These are phyloP conservation scores for Magnolia sinica DNA, from an alignment of 164 flowering plant genomes.

Conservation along the genomic window DNA sequence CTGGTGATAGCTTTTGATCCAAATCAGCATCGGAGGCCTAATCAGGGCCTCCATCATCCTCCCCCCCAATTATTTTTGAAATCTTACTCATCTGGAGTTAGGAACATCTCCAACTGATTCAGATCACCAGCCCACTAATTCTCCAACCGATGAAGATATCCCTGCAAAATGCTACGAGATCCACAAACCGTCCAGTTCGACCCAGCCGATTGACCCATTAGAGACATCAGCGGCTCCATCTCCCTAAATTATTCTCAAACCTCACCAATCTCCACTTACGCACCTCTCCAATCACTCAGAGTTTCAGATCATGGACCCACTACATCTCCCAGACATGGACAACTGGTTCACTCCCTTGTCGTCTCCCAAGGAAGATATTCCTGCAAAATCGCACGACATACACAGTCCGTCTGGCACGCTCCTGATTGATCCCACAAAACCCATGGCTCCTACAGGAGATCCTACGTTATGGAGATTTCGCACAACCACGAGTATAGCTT, in stretches of 20 bases:
- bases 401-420: slow-evolving; percentile 43
- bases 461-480: slow-evolving; percentile 51
- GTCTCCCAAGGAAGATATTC: slow-evolving; percentile 51
- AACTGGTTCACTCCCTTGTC: too few species aligned
- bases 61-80: too few species aligned
- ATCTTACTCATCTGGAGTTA: too few species aligned
- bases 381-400: slow-evolving; percentile 44
- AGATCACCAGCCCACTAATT: too few species aligned
- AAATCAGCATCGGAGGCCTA: neutral
- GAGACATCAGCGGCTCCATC: neutral
- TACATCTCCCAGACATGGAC: too few species aligned
- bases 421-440: slow-evolving; percentile 52
- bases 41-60: too few species aligned
- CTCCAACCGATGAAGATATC: too few species aligned
- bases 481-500: slow-evolving; percentile 25
- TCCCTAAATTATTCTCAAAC: neutral
- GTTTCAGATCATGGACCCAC: too few species aligned
- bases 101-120: too few species aligned
- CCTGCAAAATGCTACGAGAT: too few species aligned
- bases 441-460: slow-evolving; percentile 53
- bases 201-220: too few species aligned
- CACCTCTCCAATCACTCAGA: neutral
- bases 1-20: neutral
- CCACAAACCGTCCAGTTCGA: too few species aligned
- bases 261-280: neutral